phyloP scores from a whole-genome alignment of 208 protist genomes.

The Leishmania lainsoni region DNA sequence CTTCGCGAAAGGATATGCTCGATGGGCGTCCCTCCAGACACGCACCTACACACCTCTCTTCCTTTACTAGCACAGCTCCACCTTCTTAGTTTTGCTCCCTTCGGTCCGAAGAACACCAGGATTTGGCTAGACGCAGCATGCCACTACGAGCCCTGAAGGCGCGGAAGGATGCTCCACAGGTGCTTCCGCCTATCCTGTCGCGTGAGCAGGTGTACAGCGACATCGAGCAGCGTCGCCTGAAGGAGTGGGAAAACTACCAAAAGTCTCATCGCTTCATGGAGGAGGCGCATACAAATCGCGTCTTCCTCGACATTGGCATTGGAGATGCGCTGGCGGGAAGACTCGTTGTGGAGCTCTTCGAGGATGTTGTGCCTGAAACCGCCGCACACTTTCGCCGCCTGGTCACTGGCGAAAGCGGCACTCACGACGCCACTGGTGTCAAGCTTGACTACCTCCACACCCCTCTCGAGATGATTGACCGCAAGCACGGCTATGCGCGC shows the following conservation, averaged over 20 bases:
- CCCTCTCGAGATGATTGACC: constrained; percentile 60
- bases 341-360: constrained; percentile 91
- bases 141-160: constrained; percentile 12
- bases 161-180: constrained; percentile 15
- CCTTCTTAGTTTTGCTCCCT: neutral
- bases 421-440: constrained; percentile 50
- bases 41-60: neutral
- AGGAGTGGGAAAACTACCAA: constrained; percentile 92
- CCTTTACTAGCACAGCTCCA: neutral
- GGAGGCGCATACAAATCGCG: constrained; percentile 63
- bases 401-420: constrained; percentile 69
- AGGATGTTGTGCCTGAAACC: constrained; percentile 81
- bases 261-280: constrained; percentile 74
- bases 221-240: constrained; percentile 81
- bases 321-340: constrained; percentile 68
- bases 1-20: neutral
- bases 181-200: constrained; percentile 11
- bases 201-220: constrained; percentile 56
- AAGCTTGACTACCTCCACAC: constrained; percentile 85
- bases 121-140: neutral
- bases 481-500: constrained; percentile 32
- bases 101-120: neutral
- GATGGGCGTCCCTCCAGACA: neutral
- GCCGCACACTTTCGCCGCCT: constrained; percentile 90
- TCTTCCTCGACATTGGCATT: constrained; percentile 88